These are phyloP conservation scores for Capsella bursapastoris DNA, from an alignment of 345 rosid species.

Conservation along the genomic window DNA sequence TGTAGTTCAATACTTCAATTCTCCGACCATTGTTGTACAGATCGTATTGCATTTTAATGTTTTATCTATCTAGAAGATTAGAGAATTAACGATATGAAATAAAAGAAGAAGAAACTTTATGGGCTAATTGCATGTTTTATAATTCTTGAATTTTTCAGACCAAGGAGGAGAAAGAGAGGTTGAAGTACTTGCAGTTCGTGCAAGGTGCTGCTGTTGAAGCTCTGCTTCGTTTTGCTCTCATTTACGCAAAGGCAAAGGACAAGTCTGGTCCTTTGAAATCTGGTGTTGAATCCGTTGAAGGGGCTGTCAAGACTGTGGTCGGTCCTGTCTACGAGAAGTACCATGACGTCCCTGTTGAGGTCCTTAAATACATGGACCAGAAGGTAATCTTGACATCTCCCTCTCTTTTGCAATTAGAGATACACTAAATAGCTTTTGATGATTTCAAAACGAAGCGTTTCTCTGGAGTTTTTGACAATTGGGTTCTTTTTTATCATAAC, in stretches of 20 bases:
- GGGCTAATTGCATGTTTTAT: constrained; percentile 14
- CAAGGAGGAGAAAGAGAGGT: constrained; percentile 51
- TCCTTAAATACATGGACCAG: constrained; percentile 79
- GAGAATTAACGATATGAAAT: neutral
- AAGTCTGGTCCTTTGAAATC: constrained; percentile 80
- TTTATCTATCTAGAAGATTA: neutral
- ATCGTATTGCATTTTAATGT: neutral
- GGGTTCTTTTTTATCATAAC: too few relatives aligned
- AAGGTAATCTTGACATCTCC: constrained; percentile 50
- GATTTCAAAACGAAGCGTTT: constrained; percentile 41
- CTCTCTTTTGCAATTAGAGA: neutral
- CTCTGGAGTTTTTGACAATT: too few relatives aligned
- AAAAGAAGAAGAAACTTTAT: neutral
- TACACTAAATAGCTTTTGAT: neutral
- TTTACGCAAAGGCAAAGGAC: constrained; percentile 77
- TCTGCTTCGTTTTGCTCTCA: constrained; percentile 53
- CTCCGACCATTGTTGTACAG: neutral
- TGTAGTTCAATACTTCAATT: neutral
- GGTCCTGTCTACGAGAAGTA: constrained; percentile 75
- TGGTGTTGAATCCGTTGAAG: constrained; percentile 85
- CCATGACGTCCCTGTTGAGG: constrained; percentile 66
- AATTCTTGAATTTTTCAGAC: constrained; percentile 24
- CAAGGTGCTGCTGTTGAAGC: constrained; percentile 76
- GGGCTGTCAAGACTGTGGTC: constrained; percentile 74
- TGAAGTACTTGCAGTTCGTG: constrained; percentile 80